phyloP scores from a whole-genome alignment of 2,329 filamentous ascomycete genomes.

The Verticillium isaacii region DNA sequence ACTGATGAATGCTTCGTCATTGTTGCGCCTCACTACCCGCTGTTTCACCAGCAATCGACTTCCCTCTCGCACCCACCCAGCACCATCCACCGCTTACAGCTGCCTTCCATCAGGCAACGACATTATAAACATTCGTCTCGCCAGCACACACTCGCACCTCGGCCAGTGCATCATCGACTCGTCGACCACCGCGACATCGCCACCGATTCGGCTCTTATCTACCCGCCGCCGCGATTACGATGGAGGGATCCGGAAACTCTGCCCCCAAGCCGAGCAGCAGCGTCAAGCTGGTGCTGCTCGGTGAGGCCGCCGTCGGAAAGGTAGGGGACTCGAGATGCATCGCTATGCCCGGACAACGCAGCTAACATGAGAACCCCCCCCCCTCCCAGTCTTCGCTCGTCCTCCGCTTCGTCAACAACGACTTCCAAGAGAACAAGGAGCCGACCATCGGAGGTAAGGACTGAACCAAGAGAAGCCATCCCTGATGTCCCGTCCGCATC shows the following conservation, averaged over 20 bases:
- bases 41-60: conserved; percentile 2
- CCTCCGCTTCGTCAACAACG: conserved; percentile 97
- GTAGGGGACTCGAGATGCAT: conserved; percentile 37
- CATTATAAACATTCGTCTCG: not conserved
- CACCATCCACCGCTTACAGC: not conserved
- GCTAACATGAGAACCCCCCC: conserved; percentile 13
- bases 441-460: conserved; percentile 88
- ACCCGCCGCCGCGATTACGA: conserved; percentile 27
- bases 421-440: conserved; percentile 99
- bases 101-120: conserved; percentile 1
- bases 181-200: not conserved
- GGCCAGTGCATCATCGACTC: not conserved
- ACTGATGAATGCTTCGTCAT: conserved; percentile 18
- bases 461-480: conserved; percentile 18
- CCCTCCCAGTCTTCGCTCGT: conserved; percentile 80
- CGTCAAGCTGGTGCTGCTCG: conserved; percentile 97
- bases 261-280: conserved; percentile 96
- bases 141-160: not conserved
- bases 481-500: not conserved
- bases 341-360: not conserved
- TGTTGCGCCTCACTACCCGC: conserved; percentile 17
- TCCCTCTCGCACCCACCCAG: not conserved
- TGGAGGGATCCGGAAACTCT: conserved; percentile 66
- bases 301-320: conserved; percentile 98
- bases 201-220: not conserved